Evolutionary conservation across 352 stramenopile genomes (phyloP).

Genomic region (Sclerospora graminicola): DNA sequence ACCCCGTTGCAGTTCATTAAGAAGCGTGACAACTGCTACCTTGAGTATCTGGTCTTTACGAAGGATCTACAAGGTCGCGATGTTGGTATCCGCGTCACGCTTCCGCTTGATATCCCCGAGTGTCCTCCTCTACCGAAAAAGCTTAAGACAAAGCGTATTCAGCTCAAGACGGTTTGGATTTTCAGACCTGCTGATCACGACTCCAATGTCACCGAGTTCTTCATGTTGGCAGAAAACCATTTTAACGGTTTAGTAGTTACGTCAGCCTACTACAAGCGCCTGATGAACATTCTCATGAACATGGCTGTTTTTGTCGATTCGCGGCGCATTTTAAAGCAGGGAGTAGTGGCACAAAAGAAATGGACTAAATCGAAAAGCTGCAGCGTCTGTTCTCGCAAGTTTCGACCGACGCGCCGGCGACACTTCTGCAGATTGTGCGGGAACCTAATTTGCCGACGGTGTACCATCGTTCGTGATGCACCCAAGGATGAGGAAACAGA

Average conservation of each 20-base stretch:
- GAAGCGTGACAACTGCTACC: conserved; percentile 67
- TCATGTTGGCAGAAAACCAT: conserved; percentile 54
- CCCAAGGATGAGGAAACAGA: conserved; percentile 18
- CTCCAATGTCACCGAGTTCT: conserved; percentile 38
- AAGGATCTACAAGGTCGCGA: conserved; percentile 48
- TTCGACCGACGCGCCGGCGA: conserved; percentile 45
- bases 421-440: conserved; percentile 76
- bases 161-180: conserved; percentile 44
- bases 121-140: conserved; percentile 38
- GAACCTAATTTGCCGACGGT: conserved; percentile 69
- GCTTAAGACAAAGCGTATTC: conserved; percentile 49
- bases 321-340: conserved; percentile 41
- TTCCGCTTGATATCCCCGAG: conserved; percentile 55
- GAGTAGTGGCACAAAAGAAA: conserved; percentile 28
- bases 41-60: conserved; percentile 70
- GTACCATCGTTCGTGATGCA: conserved; percentile 42
- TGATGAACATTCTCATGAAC: conserved; percentile 56
- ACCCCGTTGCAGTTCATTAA: conserved; percentile 41
- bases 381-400: conserved; percentile 51
- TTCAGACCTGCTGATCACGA: conserved; percentile 18
- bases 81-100: conserved; percentile 52
- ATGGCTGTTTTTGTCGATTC: conserved; percentile 51
- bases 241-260: conserved; percentile 32
- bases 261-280: conserved; percentile 31
- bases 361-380: conserved; percentile 53